These are phyloP conservation scores for Penicillium sp. DNA, from an alignment of 2,329 filamentous ascomycete species.

Conservation along the genomic window DNA sequence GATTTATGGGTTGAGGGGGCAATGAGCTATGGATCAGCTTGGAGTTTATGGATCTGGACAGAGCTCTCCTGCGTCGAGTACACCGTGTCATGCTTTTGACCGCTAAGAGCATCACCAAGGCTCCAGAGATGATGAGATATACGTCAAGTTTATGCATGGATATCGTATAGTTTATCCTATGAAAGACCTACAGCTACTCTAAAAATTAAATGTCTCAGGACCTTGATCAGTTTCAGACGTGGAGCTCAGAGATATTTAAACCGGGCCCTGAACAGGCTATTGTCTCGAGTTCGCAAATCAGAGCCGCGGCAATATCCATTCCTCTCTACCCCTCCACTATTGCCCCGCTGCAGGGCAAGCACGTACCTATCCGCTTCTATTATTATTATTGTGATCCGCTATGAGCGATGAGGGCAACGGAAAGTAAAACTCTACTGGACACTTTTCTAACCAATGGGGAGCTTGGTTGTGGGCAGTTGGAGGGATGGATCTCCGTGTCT, in stretches of 20 bases:
- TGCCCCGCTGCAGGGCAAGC: slow-evolving; percentile 17
- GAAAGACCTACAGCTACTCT: neutral
- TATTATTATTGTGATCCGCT: slow-evolving; percentile 11
- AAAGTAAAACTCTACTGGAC: neutral
- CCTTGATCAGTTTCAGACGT: neutral
- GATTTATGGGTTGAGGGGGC: neutral
- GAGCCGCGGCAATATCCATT: slow-evolving; percentile 2
- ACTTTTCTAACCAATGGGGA: slow-evolving; percentile 14
- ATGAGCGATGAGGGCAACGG: neutral
- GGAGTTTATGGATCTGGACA: neutral
- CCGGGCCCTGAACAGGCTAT: neutral
- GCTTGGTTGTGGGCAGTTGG: slow-evolving; percentile 8
- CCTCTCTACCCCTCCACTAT: slow-evolving; percentile 5
- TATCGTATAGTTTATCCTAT: too few relatives aligned
- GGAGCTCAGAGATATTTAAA: neutral
- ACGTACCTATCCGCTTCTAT: slow-evolving; percentile 17
- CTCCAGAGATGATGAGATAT: too few relatives aligned
- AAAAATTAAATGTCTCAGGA: neutral
- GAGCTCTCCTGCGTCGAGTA: too few relatives aligned
- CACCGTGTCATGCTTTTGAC: too few relatives aligned
- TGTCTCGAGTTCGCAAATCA: slow-evolving; percentile 8
- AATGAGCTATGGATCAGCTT: neutral
- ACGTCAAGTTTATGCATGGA: too few relatives aligned
- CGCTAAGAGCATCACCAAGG: too few relatives aligned
- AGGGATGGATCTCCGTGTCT: slow-evolving; percentile 19